Evolutionary conservation across 345 rosid species (phyloP).

Genomic region (Sapria himalayana): DNA sequence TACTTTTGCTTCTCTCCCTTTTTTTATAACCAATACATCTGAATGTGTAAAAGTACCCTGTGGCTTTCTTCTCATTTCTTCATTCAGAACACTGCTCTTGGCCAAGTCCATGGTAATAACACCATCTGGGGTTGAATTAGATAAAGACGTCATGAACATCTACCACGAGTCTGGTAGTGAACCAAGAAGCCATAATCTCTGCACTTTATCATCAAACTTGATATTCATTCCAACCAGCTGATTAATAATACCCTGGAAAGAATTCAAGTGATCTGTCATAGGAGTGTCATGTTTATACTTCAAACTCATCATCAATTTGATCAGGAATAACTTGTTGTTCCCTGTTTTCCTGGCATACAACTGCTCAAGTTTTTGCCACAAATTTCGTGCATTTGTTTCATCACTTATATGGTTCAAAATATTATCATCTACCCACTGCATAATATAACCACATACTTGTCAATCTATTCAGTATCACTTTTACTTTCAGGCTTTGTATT

Average conservation of each 20-base stretch:
- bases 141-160: not conserved
- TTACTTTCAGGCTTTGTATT: not conserved
- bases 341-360: not conserved
- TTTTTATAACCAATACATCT: not conserved
- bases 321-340: not conserved
- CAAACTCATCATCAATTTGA: not conserved
- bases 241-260: too few species aligned
- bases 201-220: not conserved
- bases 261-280: not conserved
- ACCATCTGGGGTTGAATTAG: not conserved
- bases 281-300: not conserved
- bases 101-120: not conserved
- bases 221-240: too few species aligned
- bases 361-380: not conserved
- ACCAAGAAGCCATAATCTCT: not conserved
- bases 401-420: not conserved
- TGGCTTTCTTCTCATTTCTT: not conserved
- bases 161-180: not conserved
- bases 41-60: not conserved
- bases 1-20: not conserved
- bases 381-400: not conserved
- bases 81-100: constrained; percentile 2
- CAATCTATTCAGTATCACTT: not conserved
- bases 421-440: not conserved
- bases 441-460: not conserved